These are phyloP conservation scores for Lentinula sp. DNA, from an alignment of 768 basidiomycete species.

Conservation along the genomic window DNA sequence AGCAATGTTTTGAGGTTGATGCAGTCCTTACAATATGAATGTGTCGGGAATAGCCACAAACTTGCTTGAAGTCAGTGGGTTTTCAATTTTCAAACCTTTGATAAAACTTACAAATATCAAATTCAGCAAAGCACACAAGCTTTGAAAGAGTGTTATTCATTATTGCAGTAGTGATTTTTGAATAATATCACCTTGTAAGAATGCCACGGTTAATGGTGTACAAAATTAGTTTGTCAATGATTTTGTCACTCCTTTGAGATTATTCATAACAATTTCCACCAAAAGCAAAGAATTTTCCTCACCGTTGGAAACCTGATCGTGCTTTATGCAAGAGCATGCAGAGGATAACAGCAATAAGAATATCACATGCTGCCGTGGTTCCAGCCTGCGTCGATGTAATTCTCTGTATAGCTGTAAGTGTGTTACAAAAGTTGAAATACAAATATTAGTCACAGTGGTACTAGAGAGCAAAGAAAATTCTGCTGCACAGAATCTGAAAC, in stretches of 20 bases:
- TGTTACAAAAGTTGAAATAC: not conserved
- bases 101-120: not conserved
- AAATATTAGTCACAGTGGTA: not conserved
- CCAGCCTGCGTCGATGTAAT: not conserved
- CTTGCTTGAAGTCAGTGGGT: not conserved
- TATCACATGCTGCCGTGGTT: not conserved
- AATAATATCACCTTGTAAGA: not conserved
- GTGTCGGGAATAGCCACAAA: not conserved
- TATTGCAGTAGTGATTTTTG: not conserved
- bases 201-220: not conserved
- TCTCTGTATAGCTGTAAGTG: not conserved
- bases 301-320: not conserved
- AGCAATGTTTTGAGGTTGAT: not conserved
- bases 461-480: not conserved
- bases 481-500: not conserved
- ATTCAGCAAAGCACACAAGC: not conserved
- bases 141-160: not conserved
- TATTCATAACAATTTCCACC: not conserved
- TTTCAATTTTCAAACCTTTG: not conserved
- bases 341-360: not conserved
- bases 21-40: not conserved
- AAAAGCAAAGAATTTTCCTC: not conserved
- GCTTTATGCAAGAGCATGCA: not conserved
- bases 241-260: not conserved
- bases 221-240: not conserved